phyloP scores from a whole-genome alignment of 1,284 basidiomycete genomes.

The Ceratorhiza oryzae-sativae region DNA sequence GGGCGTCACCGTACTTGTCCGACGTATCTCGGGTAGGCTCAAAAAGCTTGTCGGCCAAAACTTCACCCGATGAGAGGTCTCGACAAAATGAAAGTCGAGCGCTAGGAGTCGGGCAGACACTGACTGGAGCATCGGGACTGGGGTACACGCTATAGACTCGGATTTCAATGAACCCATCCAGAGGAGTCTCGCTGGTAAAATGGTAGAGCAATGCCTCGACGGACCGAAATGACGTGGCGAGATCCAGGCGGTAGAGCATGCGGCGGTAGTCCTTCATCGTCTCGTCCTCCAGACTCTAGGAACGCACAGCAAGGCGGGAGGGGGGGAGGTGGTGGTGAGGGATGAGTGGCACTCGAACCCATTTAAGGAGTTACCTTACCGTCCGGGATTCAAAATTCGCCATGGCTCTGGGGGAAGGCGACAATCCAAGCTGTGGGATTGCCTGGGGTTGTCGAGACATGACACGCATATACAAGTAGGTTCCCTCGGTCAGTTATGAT shows the following conservation, averaged over 20 bases:
- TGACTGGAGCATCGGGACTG: background rate
- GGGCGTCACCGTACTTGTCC: background rate
- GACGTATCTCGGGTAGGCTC: constrained; percentile 3
- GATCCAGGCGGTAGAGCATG: constrained; percentile 32
- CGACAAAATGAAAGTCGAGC: constrained; percentile 27
- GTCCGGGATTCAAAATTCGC: constrained; percentile 7
- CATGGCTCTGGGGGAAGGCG: background rate
- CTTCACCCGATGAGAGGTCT: constrained; percentile 10
- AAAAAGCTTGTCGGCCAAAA: constrained; percentile 31
- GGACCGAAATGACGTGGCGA: constrained; percentile 30
- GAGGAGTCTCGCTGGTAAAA: constrained; percentile 17
- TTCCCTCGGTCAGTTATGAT: constrained; percentile 31
- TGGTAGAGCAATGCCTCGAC: constrained; percentile 20
- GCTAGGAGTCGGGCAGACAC: constrained; percentile 22
- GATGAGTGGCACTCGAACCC: constrained; percentile 1
- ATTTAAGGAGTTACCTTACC: constrained; percentile 25
- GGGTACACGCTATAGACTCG: constrained; percentile 27
- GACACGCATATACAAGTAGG: constrained; percentile 39
- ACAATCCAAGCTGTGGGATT: constrained; percentile 29
- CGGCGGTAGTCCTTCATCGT: constrained; percentile 35
- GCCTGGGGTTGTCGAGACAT: constrained; percentile 11
- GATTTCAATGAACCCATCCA: constrained; percentile 35
- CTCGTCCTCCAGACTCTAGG: constrained; percentile 9
- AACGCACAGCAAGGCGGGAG: background rate
- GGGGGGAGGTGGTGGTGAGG: background rate